phyloP scores from a whole-genome alignment of 768 basidiomycete species.

The Filobasidium floriforme region DNA sequence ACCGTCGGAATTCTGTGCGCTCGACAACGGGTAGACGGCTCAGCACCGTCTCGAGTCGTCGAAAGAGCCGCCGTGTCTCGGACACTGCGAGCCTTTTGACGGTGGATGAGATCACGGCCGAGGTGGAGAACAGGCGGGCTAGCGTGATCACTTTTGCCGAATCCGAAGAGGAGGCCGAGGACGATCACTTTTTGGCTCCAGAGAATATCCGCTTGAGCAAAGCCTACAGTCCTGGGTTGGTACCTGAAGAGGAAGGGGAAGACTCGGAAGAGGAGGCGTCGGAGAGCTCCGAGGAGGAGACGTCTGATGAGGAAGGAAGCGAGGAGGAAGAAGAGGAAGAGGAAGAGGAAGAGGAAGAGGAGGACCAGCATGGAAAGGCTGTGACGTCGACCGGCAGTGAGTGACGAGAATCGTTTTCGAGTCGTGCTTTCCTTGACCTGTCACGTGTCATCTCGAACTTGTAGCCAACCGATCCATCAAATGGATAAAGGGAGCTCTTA shows the following conservation, averaged over 20 bases:
- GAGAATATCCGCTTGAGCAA: slow-evolving; percentile 12
- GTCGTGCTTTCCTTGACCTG: not conserved
- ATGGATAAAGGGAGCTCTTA: slow-evolving; percentile 94
- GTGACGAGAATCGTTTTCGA: slow-evolving; percentile 15
- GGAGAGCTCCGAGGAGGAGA: slow-evolving; percentile 28
- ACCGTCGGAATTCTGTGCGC: slow-evolving; percentile 33
- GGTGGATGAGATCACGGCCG: slow-evolving; percentile 94
- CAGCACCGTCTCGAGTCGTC: slow-evolving; percentile 49
- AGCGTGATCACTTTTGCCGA: slow-evolving; percentile 57
- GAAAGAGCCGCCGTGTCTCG: slow-evolving; percentile 55
- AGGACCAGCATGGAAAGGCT: slow-evolving; percentile 47
- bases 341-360: slow-evolving; percentile 44
- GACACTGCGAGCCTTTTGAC: slow-evolving; percentile 89
- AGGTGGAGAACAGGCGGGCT: slow-evolving; percentile 62
- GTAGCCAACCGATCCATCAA: slow-evolving; percentile 61
- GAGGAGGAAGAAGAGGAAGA: slow-evolving; percentile 50
- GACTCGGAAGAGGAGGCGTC: slow-evolving; percentile 30
- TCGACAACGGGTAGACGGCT: slow-evolving; percentile 51
- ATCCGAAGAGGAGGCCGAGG: slow-evolving; percentile 29
- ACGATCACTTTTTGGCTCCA: slow-evolving; percentile 24
- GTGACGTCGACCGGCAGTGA: slow-evolving; percentile 55
- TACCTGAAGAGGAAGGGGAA: slow-evolving; percentile 27
- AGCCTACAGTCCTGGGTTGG: slow-evolving; percentile 11
- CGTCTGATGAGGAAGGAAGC: slow-evolving; percentile 32
- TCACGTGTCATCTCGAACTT: slow-evolving; percentile 12